Percentiles rank a stretch among this genome's conserved stretches.
Conservation (phyloP, 192 early-diverging fungal genomes). For the Linnemannia elongata region DNA sequence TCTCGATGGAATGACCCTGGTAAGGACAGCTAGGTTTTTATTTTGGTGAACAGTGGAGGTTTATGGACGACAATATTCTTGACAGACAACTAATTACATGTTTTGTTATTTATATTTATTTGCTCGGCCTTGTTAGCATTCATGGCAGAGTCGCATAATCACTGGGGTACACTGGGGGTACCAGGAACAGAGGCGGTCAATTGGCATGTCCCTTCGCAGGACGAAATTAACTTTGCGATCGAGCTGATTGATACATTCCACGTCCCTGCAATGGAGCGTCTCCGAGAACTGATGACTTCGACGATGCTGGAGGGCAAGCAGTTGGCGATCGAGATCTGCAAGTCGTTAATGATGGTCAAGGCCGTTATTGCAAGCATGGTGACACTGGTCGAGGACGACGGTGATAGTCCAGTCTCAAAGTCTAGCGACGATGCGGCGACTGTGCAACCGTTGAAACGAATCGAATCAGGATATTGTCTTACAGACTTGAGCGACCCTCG, state of each 20-base stretch:
- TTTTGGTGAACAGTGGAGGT: not conserved
- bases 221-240: constrained; percentile 77
- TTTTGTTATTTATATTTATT: too few relatives aligned
- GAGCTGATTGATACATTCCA: constrained; percentile 72
- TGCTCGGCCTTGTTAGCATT: constrained; percentile 60
- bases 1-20: constrained; percentile 70
- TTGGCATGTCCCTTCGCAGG: constrained; percentile 84
- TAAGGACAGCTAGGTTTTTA: constrained; percentile 8
- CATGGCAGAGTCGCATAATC: constrained; percentile 74
- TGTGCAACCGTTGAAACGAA: constrained; percentile 49
- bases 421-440: constrained; percentile 57
- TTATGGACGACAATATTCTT: not conserved
- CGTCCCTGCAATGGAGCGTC: constrained; percentile 51
- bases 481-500: constrained; percentile 65
- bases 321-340: constrained; percentile 66
- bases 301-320: constrained; percentile 52
- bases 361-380: constrained; percentile 69
- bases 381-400: constrained; percentile 68
- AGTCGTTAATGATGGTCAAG: constrained; percentile 61
- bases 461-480: constrained; percentile 80
- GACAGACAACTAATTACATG: not conserved
- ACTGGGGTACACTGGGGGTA: constrained; percentile 80
- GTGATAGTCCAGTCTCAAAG: constrained; percentile 50
- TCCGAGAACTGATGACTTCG: constrained; percentile 60
- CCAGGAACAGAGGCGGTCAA: constrained; percentile 67